These are phyloP conservation scores for Wallemia ichthyophaga DNA, from an alignment of 1,284 basidiomycete genomes.

Conservation along the genomic window DNA sequence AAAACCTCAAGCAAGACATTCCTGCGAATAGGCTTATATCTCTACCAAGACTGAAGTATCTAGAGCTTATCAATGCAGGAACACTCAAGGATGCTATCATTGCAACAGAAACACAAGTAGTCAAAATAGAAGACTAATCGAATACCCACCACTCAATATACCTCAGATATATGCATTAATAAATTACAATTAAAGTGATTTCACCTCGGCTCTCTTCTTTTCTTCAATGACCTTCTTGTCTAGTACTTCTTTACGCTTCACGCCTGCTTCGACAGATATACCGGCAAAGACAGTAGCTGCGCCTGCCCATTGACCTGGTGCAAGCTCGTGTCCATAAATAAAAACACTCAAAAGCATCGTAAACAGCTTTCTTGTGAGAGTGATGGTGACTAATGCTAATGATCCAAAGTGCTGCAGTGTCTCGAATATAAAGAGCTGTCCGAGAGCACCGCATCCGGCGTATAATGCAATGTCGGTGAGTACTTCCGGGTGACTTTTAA, in stretches of 20 bases:
- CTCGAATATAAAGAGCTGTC: constrained; percentile 94
- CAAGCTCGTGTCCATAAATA: constrained; percentile 66
- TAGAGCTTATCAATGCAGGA: not conserved
- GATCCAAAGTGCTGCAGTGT: constrained; percentile 87
- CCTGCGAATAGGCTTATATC: not conserved
- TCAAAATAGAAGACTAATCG: not conserved
- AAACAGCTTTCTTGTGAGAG: constrained; percentile 87
- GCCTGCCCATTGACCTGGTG: constrained; percentile 64
- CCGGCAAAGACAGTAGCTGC: constrained; percentile 70
- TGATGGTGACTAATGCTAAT: constrained; percentile 72
- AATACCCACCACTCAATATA: not conserved
- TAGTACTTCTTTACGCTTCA: constrained; percentile 35
- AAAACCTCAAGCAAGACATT: not conserved
- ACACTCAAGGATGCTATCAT: not conserved
- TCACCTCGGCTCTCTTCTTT: constrained; percentile 1
- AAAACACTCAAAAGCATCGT: constrained; percentile 90
- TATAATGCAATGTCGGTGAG: constrained; percentile 50
- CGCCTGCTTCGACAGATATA: constrained; percentile 69
- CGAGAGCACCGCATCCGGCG: constrained; percentile 64
- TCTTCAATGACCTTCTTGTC: constrained; percentile 6
- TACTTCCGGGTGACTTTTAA: constrained; percentile 48
- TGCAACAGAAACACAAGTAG: not conserved
- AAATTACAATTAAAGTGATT: not conserved
- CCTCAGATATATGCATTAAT: not conserved
- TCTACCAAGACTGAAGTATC: not conserved